phyloP scores from a whole-genome alignment of 1,284 basidiomycete genomes.

The Peniophora sp. region DNA sequence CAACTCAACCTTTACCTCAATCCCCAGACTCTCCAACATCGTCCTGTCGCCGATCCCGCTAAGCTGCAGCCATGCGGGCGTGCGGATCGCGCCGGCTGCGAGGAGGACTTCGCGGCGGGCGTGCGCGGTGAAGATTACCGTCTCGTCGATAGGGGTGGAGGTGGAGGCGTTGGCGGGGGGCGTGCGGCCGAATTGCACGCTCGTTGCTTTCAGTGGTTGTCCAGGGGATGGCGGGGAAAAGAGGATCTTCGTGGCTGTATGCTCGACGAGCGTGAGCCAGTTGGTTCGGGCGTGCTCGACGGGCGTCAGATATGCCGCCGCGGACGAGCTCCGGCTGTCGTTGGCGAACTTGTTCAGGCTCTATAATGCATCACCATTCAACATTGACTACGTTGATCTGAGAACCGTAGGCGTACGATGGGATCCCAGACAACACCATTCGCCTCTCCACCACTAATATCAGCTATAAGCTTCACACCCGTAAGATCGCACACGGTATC shows the following conservation, averaged over 20 bases:
- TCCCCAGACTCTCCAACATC: slow-evolving; percentile 30
- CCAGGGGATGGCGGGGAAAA: slow-evolving; percentile 5
- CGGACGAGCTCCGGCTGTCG: slow-evolving; percentile 30
- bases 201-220: slow-evolving; percentile 8
- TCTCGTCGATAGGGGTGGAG: not conserved
- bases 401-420: slow-evolving; percentile 21
- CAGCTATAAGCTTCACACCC: slow-evolving; percentile 36
- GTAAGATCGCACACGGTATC: slow-evolving; percentile 38
- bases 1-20: slow-evolving; percentile 27
- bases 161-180: not conserved
- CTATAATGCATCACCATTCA: slow-evolving; percentile 11
- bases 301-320: slow-evolving; percentile 33
- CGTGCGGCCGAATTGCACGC: slow-evolving; percentile 11
- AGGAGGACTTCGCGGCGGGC: slow-evolving; percentile 23
- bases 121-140: slow-evolving; percentile 9
- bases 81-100: slow-evolving; percentile 21
- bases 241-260: slow-evolving; percentile 19
- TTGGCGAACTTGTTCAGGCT: slow-evolving; percentile 23
- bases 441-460: slow-evolving; percentile 47
- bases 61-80: slow-evolving; percentile 33
- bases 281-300: slow-evolving; percentile 24
- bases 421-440: slow-evolving; percentile 51
- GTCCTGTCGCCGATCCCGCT: slow-evolving; percentile 36
- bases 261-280: slow-evolving; percentile 27
- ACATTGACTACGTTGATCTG: not conserved